A percentile compares a stretch with the other conserved stretches of the same genome.
These are phyloP conservation scores for Rubroboletus satanas DNA, from an alignment of 768 basidiomycete genomes.

Conservation along the genomic window DNA sequence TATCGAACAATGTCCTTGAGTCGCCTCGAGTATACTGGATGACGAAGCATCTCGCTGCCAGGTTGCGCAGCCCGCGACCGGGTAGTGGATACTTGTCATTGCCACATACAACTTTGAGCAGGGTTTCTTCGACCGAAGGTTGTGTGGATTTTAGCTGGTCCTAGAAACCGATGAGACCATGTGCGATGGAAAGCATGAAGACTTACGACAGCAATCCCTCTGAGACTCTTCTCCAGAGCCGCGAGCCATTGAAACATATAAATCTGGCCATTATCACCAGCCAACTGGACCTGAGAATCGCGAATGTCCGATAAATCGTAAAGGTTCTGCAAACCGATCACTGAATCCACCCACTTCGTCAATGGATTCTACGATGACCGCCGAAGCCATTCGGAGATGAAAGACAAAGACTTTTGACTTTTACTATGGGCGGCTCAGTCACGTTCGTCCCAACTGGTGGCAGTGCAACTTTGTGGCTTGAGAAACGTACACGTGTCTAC, in stretches of 20 bases:
- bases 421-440: background rate
- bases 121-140: constrained; percentile 51
- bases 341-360: constrained; percentile 29
- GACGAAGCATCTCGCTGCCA: constrained; percentile 74
- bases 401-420: background rate
- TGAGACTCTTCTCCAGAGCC: constrained; percentile 55
- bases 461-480: constrained; percentile 9
- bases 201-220: constrained; percentile 51
- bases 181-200: background rate
- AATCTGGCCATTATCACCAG: constrained; percentile 74
- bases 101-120: constrained; percentile 67
- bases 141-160: constrained; percentile 65
- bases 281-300: constrained; percentile 53
- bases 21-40: constrained; percentile 76
- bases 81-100: constrained; percentile 71
- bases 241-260: constrained; percentile 85
- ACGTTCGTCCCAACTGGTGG: constrained; percentile 6
- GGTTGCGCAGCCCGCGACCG: constrained; percentile 79
- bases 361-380: constrained; percentile 26
- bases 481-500: background rate
- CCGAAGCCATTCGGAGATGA: constrained; percentile 23
- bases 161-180: constrained; percentile 36
- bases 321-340: background rate
- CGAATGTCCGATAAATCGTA: constrained; percentile 9
- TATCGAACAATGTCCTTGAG: constrained; percentile 82